These are phyloP conservation scores for Colletotrichum sp. DNA, from an alignment of 2,329 filamentous ascomycete species.

Conservation along the genomic window DNA sequence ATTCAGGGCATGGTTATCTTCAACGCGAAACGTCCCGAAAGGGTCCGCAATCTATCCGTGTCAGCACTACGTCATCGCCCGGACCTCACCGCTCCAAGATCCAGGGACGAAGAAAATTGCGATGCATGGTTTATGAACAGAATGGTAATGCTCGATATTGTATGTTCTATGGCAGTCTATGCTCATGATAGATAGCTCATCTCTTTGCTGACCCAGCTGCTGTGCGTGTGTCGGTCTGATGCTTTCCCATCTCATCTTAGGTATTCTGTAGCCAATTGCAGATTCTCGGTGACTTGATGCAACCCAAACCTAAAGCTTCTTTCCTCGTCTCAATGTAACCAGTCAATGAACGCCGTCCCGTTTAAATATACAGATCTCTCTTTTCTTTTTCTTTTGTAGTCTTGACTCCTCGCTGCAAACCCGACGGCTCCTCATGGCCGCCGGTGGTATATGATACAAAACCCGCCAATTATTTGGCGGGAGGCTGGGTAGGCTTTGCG, in stretches of 20 bases:
- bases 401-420: not conserved
- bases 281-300: not conserved
- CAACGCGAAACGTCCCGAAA: not conserved
- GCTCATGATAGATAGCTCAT: not conserved
- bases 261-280: not conserved
- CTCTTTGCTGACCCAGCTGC: not conserved
- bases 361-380: not conserved
- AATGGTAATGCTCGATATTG: not conserved
- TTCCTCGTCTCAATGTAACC: not conserved
- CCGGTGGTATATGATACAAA: not conserved
- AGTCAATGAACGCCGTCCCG: not conserved
- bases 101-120: not conserved
- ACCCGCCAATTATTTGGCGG: not conserved
- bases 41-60: not conserved
- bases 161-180: not conserved
- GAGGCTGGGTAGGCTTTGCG: slow-evolving; percentile 24
- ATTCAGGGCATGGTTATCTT: not conserved
- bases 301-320: not conserved
- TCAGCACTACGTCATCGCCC: slow-evolving; percentile 9
- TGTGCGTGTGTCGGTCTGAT: not conserved
- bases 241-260: not conserved
- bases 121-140: not conserved
- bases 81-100: not conserved
- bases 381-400: not conserved
- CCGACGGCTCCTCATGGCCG: not conserved